Percentiles rank a stretch among this genome's conserved stretches.
phyloP scores from a whole-genome alignment of 495 filamentous ascomycete species.

The Aspergillus carlsbadensis region DNA sequence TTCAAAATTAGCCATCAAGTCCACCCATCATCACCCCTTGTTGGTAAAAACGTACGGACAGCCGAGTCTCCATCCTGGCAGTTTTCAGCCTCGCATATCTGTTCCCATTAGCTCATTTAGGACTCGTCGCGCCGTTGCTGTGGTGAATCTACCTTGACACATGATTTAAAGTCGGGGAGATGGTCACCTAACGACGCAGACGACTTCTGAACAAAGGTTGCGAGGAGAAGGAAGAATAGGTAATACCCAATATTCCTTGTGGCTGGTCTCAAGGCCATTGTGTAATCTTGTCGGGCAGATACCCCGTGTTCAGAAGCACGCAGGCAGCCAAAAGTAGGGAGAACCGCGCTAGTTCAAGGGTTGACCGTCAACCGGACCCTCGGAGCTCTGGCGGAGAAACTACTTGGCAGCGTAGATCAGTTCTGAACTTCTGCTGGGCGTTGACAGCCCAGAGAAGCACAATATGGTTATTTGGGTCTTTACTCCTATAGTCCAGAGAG shows the following conservation, averaged over 20 bases:
- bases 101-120: slow-evolving; percentile 14
- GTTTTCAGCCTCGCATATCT: slow-evolving; percentile 83
- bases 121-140: not conserved
- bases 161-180: slow-evolving; percentile 85
- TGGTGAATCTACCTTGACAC: slow-evolving; percentile 65
- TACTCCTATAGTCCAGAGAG: no score
- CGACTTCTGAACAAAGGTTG: slow-evolving; percentile 47
- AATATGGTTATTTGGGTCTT: no score
- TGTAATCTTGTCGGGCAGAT: slow-evolving; percentile 14
- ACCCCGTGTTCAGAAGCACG: not conserved
- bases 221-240: slow-evolving; percentile 36
- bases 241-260: slow-evolving; percentile 23
- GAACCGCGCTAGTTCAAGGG: not conserved
- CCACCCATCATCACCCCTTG: not conserved
- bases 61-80: slow-evolving; percentile 56
- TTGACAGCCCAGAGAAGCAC: not conserved
- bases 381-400: slow-evolving; percentile 9
- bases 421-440: no score
- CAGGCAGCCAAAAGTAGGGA: not conserved
- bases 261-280: slow-evolving; percentile 29
- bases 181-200: slow-evolving; percentile 80
- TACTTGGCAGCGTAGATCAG: no score
- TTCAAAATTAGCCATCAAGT: slow-evolving; percentile 16
- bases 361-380: not conserved
- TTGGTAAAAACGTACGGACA: slow-evolving; percentile 42